These are phyloP conservation scores for Phytophthora vignae DNA, from an alignment of 352 stramenopile genomes.

Conservation along the genomic window DNA sequence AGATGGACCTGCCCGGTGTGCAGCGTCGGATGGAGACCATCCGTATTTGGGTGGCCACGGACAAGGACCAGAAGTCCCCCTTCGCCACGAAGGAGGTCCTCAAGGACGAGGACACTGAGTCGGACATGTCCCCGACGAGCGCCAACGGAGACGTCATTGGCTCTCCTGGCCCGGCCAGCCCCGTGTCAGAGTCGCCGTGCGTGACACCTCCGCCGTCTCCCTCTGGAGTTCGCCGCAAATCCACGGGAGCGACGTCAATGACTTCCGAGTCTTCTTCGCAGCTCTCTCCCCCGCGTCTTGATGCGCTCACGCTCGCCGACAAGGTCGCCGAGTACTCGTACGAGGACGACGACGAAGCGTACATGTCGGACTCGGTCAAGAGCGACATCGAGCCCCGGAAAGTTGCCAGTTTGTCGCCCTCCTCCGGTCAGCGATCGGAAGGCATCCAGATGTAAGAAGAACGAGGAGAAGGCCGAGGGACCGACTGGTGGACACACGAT, in stretches of 20 bases:
- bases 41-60: conserved; percentile 88
- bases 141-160: conserved; percentile 50
- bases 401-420: conserved; percentile 62
- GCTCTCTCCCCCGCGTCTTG: conserved; percentile 48
- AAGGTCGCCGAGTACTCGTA: conserved; percentile 47
- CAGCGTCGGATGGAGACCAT: conserved; percentile 80
- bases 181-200: conserved; percentile 44
- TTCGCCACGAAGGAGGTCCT: conserved; percentile 59
- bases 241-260: conserved; percentile 48
- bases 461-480: conserved; percentile 17
- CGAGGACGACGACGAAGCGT: conserved; percentile 64
- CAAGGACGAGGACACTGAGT: conserved; percentile 75
- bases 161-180: conserved; percentile 66
- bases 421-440: conserved; percentile 57
- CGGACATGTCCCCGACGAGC: conserved; percentile 61
- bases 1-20: conserved; percentile 63
- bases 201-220: conserved; percentile 62
- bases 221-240: conserved; percentile 44
- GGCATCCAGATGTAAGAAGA: conserved; percentile 78
- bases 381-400: conserved; percentile 81
- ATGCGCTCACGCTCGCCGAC: conserved; percentile 52
- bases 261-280: conserved; percentile 57
- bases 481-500: conserved; percentile 23
- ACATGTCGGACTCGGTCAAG: conserved; percentile 79
- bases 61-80: conserved; percentile 88